Percentiles rank a stretch among this genome's conserved stretches.
These are phyloP conservation scores for Sideroxylon spinosum DNA, from an alignment of 179 eudicot species.

Conservation along the genomic window DNA sequence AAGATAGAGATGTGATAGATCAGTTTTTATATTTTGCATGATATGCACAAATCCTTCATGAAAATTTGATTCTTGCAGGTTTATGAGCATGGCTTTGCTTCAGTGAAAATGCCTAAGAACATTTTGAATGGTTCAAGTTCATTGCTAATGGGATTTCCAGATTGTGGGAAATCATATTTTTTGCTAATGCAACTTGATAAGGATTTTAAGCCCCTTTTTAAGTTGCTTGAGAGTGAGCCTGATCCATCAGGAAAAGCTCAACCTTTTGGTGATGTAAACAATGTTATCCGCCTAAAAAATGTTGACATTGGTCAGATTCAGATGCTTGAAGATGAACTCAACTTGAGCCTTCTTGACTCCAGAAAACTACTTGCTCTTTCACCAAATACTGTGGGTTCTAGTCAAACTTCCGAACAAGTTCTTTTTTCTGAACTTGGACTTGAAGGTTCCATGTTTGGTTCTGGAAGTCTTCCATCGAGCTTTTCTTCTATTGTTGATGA, in stretches of 20 bases:
- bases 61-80: conserved; percentile 48
- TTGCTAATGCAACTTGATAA: conserved; percentile 84
- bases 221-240: conserved; percentile 63
- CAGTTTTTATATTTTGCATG: neutral
- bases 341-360: conserved; percentile 68
- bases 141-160: conserved; percentile 88
- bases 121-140: conserved; percentile 56
- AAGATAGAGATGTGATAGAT: no score
- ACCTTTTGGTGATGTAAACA: conserved; percentile 35
- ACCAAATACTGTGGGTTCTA: conserved; percentile 31
- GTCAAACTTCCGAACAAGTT: conserved; percentile 43
- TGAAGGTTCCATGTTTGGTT: conserved; percentile 40
- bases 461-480: conserved; percentile 46
- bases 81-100: conserved; percentile 64
- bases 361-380: conserved; percentile 40
- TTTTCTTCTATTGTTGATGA: conserved; percentile 88
- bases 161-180: conserved; percentile 77
- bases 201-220: conserved; percentile 68
- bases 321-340: conserved; percentile 77
- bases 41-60: neutral
- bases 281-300: conserved; percentile 52
- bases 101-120: conserved; percentile 65
- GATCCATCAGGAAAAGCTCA: conserved; percentile 51
- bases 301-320: conserved; percentile 71
- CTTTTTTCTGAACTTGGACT: conserved; percentile 41